Base-by-base conservation (phyloP, 2,329 filamentous ascomycete genomes). In the Pseudogymnoascus sp. region DNA sequence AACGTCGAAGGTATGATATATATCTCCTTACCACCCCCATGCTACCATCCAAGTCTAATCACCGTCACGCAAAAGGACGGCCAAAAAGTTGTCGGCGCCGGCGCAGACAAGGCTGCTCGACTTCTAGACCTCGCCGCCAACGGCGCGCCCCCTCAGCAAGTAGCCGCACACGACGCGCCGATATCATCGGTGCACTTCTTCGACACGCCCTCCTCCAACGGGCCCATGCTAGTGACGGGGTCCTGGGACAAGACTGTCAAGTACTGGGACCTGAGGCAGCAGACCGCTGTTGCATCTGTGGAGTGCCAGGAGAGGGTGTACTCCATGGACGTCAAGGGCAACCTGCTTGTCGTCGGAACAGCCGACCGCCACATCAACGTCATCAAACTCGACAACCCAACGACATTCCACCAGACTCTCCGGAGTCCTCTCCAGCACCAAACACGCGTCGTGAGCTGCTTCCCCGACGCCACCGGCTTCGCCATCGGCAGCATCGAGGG, bases 401-500 rank as follows among this genome's bases (percentile, higher is more conserved):
- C 85, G 61, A 91, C 90, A 70, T 91, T 97, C 76, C 97, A 96
- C 84, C 99, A 97, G 83, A 93, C 91, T 8, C 83, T 97, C 62
- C 91, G 96, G 77, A 96, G 91, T 72, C 95, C 95, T 2, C 83
- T 99, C 44, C 99, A 99, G 78, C 99, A 93, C 91, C 95, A 99
- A 81, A 99, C 95, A 1, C 82, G 93, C 64, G 91, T 96, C 10
- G 90, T 97, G 61, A 95, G 89, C 78, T 97, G 93, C 80, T 99
- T 99, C 75, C 86, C 88, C 11, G 93, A 97, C 73, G 89, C 91
- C 6, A 87, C 86, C 0, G 95, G 95, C 4, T 99, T 96, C 72
- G 95, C 95, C 0, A 90, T 99, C 60, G 95, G 95, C 62, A 96
- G 91, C 73, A 96, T 99, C 71, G 95, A 99, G 75, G 95, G 95